Conservation (phyloP, 257 asterid genomes). For the Nicotiana knightiana region DNA sequence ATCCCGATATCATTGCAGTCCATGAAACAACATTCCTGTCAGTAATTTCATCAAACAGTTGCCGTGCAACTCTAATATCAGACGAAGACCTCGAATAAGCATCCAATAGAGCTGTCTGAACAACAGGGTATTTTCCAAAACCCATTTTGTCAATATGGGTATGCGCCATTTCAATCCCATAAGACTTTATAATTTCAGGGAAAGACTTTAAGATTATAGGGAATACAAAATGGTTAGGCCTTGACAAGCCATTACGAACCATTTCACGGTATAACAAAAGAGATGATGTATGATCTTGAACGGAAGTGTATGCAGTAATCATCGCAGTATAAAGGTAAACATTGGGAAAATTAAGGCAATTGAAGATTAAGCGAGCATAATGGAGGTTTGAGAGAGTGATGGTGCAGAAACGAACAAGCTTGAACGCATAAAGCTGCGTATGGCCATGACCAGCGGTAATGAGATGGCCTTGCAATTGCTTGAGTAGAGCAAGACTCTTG, state of each 20-base stretch:
- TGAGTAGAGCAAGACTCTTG: constrained; percentile 46
- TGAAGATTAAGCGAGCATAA: constrained; percentile 66
- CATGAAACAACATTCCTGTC: constrained; percentile 58
- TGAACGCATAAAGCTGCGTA: constrained; percentile 67
- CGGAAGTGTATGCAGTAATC: constrained; percentile 40
- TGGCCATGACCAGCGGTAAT: constrained; percentile 55
- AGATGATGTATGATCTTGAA: constrained; percentile 43
- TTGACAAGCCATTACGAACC: constrained; percentile 41
- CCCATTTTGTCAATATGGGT: constrained; percentile 58
- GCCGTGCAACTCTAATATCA: constrained; percentile 41
- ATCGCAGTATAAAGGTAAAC: constrained; percentile 54
- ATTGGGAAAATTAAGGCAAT: constrained; percentile 48
- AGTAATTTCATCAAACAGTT: constrained; percentile 67
- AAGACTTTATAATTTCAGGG: constrained; percentile 38
- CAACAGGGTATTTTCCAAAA: constrained; percentile 42
- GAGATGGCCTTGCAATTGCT: constrained; percentile 70
- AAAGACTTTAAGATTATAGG: constrained; percentile 52
- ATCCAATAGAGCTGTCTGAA: constrained; percentile 63
- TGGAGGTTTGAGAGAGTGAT: constrained; percentile 34
- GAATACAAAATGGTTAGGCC: constrained; percentile 61
- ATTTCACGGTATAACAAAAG: constrained; percentile 47
- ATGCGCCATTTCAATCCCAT: constrained; percentile 61
- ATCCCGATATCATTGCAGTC: constrained; percentile 86
- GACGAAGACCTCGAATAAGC: constrained; percentile 44
- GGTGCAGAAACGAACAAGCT: constrained; percentile 72